Base-by-base conservation (phyloP, 306 rosid genomes). In the Vicia faba region DNA sequence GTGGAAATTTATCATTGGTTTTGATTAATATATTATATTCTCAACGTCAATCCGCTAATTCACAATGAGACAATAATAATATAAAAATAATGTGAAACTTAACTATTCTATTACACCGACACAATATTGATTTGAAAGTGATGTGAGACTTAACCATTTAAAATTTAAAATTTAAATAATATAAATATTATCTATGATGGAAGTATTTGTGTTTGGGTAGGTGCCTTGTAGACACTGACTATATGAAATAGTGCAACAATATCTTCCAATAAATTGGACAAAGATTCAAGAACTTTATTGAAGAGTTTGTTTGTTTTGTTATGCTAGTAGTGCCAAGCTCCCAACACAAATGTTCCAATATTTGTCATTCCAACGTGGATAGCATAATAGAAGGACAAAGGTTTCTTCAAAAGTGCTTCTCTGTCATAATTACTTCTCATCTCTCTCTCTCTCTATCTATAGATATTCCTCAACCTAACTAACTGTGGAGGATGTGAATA, bases 321-420 rank as follows among this genome's bases (percentile, higher is more conserved):
- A 57, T 57, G 63, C 41, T 19, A 26, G 33, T 57, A 26, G 33
- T 57, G 63, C 40, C 43, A 60, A 35, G 15, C 13, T n/a, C 44
- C 6, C 15, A 55, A 55, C 65, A 13, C 65, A 35, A 60, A 38
- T 60, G 65, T 60, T 36, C 46, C 15, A 35, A 15, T 4, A 14
- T 60, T 33, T 16, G 65, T 60, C 44, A 60, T 35, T 60, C 65
- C 45, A 15, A 36, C 65, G 65, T 60, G 65, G 65, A 60, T 35
- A 60, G 65, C 64, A 58, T 15, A 58, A 58, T 15, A 58, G 26
- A 58, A 31, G 26, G 8, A 59, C 43, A 59, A 33, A 59, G 29
- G 29, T 33, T 58, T 58, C 44, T 33, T 23, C 44, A 33, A 54
- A 54, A 59, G 64, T 36, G 45, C 29, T 60, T 7, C 45, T 59